phyloP scores from a whole-genome alignment of 2,329 filamentous ascomycete genomes.

The Berkeleyomyces rouxiae region DNA sequence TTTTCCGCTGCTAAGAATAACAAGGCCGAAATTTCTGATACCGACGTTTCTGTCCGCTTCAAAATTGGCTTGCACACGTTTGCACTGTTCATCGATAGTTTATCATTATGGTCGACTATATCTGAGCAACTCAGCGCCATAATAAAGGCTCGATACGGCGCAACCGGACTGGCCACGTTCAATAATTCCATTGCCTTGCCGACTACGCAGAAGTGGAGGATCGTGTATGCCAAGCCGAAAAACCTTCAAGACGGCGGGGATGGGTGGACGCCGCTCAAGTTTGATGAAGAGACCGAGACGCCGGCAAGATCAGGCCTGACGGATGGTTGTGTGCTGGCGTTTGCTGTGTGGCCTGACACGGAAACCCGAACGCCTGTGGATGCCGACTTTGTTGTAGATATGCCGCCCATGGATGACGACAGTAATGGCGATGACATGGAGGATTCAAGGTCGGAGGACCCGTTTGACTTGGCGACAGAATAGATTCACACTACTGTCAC shows the following conservation, averaged over 20 bases:
- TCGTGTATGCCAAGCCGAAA: constrained; percentile 32
- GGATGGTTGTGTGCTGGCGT: constrained; percentile 33
- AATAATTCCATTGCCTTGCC: constrained; percentile 24
- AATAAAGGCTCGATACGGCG: constrained; percentile 39
- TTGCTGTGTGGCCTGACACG: constrained; percentile 25
- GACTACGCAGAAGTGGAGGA: constrained; percentile 19
- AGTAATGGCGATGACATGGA: constrained; percentile 18
- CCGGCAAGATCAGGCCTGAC: constrained; percentile 28
- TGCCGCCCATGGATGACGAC: constrained; percentile 29
- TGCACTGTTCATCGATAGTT: constrained; percentile 46
- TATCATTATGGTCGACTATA: constrained; percentile 38
- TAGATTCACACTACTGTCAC: neutral
- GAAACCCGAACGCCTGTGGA: constrained; percentile 25
- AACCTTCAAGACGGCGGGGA: constrained; percentile 27
- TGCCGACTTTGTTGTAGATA: constrained; percentile 29
- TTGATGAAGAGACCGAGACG: constrained; percentile 25
- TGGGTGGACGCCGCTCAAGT: constrained; percentile 32
- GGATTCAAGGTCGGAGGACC: neutral
- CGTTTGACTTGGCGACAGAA: neutral
- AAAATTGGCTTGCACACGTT: constrained; percentile 58
- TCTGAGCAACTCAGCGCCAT: constrained; percentile 41
- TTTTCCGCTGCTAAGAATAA: no score
- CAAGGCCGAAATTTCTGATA: constrained; percentile 12
- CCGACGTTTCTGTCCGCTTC: constrained; percentile 50
- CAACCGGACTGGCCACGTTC: constrained; percentile 29